These are phyloP conservation scores for Cryptococcus amylolentus DNA, from an alignment of 1,284 basidiomycete genomes.

Conservation along the genomic window DNA sequence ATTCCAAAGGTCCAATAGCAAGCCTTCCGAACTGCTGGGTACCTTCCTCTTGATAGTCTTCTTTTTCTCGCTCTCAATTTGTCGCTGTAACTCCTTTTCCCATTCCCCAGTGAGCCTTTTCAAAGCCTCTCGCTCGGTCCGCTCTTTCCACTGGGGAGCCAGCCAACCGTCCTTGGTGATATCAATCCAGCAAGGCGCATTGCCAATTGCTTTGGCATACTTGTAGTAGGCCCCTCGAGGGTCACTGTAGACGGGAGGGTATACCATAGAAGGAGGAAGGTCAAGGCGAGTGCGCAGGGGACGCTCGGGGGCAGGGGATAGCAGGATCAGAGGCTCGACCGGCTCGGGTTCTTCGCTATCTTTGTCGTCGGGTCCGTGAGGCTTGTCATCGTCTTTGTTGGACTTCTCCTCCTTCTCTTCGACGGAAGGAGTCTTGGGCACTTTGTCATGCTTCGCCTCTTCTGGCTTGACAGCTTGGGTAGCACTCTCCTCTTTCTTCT, in stretches of 20 bases:
- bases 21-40: slow-evolving; percentile 19
- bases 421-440: background rate
- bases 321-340: slow-evolving; percentile 23
- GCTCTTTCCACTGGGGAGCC: slow-evolving; percentile 32
- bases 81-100: slow-evolving; percentile 17
- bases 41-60: slow-evolving; percentile 15
- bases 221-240: slow-evolving; percentile 38
- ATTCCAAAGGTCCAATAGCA: slow-evolving; percentile 39
- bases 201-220: slow-evolving; percentile 28
- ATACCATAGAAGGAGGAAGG: slow-evolving; percentile 22
- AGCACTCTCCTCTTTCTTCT: background rate
- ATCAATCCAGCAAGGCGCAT: slow-evolving; percentile 26
- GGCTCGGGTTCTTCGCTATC: slow-evolving; percentile 9
- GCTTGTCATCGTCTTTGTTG: background rate
- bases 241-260: slow-evolving; percentile 33
- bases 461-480: background rate
- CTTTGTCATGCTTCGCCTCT: background rate
- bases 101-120: slow-evolving; percentile 28
- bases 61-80: slow-evolving; percentile 15
- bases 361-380: background rate
- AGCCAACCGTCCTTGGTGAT: slow-evolving; percentile 40
- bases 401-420: background rate
- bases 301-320: slow-evolving; percentile 23
- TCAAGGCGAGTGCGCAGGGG: slow-evolving; percentile 24
- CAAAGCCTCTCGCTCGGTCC: slow-evolving; percentile 30